Evolutionary conservation across 306 rosid genomes (phyloP), one percentile per base, ranked within the genome.

Genomic region (Urtica urens): DNA sequence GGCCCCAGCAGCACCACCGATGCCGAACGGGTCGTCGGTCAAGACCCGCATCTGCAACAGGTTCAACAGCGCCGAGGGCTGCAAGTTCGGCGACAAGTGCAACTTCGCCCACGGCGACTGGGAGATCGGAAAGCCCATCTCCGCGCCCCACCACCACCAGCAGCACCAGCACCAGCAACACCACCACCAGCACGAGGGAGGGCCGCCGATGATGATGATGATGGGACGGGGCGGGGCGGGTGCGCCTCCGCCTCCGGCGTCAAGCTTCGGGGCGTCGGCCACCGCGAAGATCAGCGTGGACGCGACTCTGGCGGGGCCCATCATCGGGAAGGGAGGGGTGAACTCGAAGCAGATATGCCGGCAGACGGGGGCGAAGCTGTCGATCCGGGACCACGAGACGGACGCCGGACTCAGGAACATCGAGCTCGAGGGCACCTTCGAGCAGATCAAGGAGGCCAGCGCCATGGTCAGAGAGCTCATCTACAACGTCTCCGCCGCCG

Each of bases 221-320:
- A 82, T 78, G 16, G n/a, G 70, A 9, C 52, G 55, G 7, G 62
- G 72, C 47, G 87, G 85, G 24, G 51, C 71, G 42, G 39, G 56
- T 54, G 82, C 73, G 19, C 77, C 68, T 11, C 44, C 68, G 23
- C 85, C 77, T 40, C 82, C 81, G 12, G 82, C 87, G 20, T 20
- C 77, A 24, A 69, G 81, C 66, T 90, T 90, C 58, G 99, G 99
- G 56, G 94, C 95, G 21, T 79, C 75, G 10, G 86, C 99, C 31
- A 90, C 95, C 1, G 95, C 99, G 10, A 90, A 90, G 66, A 82
- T 90, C 73, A 90, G 99, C 41, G 82, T 90, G 30, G 99, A 90
- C 55, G 99, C 92, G 29, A 74, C 99, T 23, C 73, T 81, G 31
- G 95, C 99, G 7, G 99, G 99, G 58, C 94, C 99, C 9, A 85